These are phyloP conservation scores for Coelastrella sp. DNA, from an alignment of 139 green algal genomes.

Conservation along the genomic window DNA sequence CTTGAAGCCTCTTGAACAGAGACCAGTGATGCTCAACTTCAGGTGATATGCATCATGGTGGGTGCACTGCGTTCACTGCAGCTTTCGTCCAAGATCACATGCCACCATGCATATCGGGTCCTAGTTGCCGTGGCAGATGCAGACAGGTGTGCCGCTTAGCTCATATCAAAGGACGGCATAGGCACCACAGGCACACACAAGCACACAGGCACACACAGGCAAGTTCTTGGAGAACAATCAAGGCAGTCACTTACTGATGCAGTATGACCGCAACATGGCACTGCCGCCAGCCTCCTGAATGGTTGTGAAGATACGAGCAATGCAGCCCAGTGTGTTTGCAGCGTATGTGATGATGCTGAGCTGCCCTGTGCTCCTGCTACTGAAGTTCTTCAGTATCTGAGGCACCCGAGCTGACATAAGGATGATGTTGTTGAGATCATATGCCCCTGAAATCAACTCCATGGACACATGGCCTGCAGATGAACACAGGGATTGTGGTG, in stretches of 20 bases:
- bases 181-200: too few relatives aligned
- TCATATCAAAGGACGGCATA: too few relatives aligned
- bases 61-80: too few relatives aligned
- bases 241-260: constrained; percentile 66
- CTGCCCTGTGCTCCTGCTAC: constrained; percentile 69
- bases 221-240: neutral
- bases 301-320: constrained; percentile 82
- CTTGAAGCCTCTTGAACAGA: too few relatives aligned
- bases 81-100: too few relatives aligned
- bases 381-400: constrained; percentile 76
- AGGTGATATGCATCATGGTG: too few relatives aligned
- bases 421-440: constrained; percentile 79
- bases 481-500: too few relatives aligned
- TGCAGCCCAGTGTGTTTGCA: constrained; percentile 73
- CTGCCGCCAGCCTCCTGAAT: constrained; percentile 73
- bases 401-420: constrained; percentile 76
- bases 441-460: constrained; percentile 53
- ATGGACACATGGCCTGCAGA: constrained; percentile 61
- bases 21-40: too few relatives aligned
- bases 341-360: constrained; percentile 75
- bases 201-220: neutral
- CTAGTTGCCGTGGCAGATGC: too few relatives aligned
- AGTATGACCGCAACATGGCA: constrained; percentile 79
- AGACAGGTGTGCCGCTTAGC: too few relatives aligned
- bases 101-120: too few relatives aligned